Conservation (phyloP, 148 eudicot species). For the Heliosperma pusillum region DNA sequence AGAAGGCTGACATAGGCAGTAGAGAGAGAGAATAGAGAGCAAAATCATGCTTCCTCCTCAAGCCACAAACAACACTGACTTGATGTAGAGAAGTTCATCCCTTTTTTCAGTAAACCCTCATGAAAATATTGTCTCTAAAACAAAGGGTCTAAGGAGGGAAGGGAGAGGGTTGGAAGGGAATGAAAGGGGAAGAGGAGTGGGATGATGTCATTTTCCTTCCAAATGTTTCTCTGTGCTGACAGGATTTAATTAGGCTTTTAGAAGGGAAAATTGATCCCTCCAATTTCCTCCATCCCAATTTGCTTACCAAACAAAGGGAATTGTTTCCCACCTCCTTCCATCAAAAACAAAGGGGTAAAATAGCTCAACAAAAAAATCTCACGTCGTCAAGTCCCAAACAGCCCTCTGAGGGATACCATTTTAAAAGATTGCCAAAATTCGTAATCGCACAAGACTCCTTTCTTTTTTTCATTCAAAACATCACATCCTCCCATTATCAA, state of each 20-base stretch:
- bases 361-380: too few species aligned
- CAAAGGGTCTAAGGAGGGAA: not conserved
- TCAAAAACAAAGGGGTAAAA: too few species aligned
- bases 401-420: not conserved
- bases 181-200: not conserved
- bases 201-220: not conserved
- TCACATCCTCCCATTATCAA: not conserved
- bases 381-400: not conserved
- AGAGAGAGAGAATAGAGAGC: too few species aligned
- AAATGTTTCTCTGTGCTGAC: too few species aligned
- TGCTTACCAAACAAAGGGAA: too few species aligned
- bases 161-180: not conserved
- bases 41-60: not conserved
- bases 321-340: too few species aligned
- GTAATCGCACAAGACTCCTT: not conserved
- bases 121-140: not conserved
- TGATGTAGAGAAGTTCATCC: not conserved
- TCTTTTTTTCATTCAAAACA: not conserved
- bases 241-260: too few species aligned
- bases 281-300: too few species aligned
- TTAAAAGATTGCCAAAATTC: not conserved
- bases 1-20: too few species aligned
- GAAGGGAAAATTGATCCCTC: too few species aligned
- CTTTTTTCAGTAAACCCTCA: not conserved
- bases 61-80: not conserved